Evolutionary conservation across 257 asterid genomes (phyloP).

Genomic region (Cordia subcordata): DNA sequence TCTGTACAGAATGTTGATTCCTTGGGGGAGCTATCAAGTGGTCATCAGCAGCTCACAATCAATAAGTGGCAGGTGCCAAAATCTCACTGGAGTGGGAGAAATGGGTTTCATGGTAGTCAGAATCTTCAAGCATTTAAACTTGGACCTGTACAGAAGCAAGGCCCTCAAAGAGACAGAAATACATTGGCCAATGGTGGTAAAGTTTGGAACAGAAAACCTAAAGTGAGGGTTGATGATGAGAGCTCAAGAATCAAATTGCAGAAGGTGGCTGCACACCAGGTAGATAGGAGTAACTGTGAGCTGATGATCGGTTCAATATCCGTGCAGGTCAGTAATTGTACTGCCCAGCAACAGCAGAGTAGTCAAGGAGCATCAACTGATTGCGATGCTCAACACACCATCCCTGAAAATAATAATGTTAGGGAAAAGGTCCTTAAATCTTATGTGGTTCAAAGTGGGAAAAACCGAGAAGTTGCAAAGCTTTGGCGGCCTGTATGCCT

Average conservation of each 20-base stretch:
- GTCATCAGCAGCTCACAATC: slow-evolving; percentile 13
- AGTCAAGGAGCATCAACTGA: not conserved
- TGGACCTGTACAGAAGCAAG: slow-evolving; percentile 48
- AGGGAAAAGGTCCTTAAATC: slow-evolving; percentile 23
- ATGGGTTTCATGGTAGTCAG: slow-evolving; percentile 38
- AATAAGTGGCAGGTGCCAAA: slow-evolving; percentile 50
- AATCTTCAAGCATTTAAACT: slow-evolving; percentile 42
- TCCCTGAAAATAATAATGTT: slow-evolving; percentile 24
- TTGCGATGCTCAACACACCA: slow-evolving; percentile 11
- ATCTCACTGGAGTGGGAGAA: slow-evolving; percentile 42
- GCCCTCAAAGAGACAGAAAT: slow-evolving; percentile 41
- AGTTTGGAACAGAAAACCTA: slow-evolving; percentile 72
- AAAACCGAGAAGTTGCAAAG: slow-evolving; percentile 30
- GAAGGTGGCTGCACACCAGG: slow-evolving; percentile 22
- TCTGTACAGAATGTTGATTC: slow-evolving; percentile 36
- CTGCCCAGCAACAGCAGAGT: slow-evolving; percentile 25
- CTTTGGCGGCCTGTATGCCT: slow-evolving; percentile 55
- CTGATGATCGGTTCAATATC: slow-evolving; percentile 83
- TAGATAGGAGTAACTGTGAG: slow-evolving; percentile 41
- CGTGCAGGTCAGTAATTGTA: slow-evolving; percentile 35
- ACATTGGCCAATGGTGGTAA: slow-evolving; percentile 39
- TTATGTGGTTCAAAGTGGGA: slow-evolving; percentile 30
- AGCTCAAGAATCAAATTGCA: slow-evolving; percentile 25
- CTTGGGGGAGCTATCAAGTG: slow-evolving; percentile 26
- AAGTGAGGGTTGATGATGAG: slow-evolving; percentile 35